A percentile compares a stretch with the other conserved stretches of the same genome.
Evolutionary conservation across 2,329 filamentous ascomycete species (phyloP).

Genomic region (Mycosphaerella sp.): DNA sequence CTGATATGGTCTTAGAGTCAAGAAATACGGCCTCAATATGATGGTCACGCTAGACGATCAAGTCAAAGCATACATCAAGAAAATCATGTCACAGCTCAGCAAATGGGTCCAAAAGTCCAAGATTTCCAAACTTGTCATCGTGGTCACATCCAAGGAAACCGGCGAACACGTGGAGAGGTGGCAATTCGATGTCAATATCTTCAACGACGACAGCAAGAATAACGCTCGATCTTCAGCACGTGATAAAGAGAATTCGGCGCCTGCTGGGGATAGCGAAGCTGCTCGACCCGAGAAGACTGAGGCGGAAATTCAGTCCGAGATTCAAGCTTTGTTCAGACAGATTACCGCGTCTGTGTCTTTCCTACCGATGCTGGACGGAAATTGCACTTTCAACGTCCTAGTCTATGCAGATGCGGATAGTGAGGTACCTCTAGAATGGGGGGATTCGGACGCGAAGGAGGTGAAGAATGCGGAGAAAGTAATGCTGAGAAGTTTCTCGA

Average conservation of each 20-base stretch:
- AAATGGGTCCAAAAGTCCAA: conserved; percentile 97
- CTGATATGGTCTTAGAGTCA: conserved; percentile 53
- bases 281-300: conserved; percentile 69
- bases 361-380: conserved; percentile 82
- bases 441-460: conserved; percentile 96
- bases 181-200: conserved; percentile 69
- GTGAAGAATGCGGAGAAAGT: conserved; percentile 92
- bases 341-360: conserved; percentile 98
- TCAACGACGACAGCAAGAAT: conserved; percentile 41
- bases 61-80: conserved; percentile 98
- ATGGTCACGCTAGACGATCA: conserved; percentile 95
- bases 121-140: conserved; percentile 93
- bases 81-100: conserved; percentile 96
- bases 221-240: conserved; percentile 29
- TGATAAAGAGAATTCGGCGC: conserved; percentile 64
- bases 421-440: conserved; percentile 96
- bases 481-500: conserved; percentile 92
- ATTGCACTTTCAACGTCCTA: conserved; percentile 97
- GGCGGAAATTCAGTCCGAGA: conserved; percentile 87
- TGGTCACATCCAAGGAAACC: conserved; percentile 95
- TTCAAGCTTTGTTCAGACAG: conserved; percentile 93
- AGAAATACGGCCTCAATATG: conserved; percentile 99
- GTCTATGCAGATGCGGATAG: conserved; percentile 97
- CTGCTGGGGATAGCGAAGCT: conserved; percentile 18
- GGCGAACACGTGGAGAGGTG: conserved; percentile 94